Conservation (phyloP, 208 protist species). For the Acanthamoeba triangularis region DNA sequence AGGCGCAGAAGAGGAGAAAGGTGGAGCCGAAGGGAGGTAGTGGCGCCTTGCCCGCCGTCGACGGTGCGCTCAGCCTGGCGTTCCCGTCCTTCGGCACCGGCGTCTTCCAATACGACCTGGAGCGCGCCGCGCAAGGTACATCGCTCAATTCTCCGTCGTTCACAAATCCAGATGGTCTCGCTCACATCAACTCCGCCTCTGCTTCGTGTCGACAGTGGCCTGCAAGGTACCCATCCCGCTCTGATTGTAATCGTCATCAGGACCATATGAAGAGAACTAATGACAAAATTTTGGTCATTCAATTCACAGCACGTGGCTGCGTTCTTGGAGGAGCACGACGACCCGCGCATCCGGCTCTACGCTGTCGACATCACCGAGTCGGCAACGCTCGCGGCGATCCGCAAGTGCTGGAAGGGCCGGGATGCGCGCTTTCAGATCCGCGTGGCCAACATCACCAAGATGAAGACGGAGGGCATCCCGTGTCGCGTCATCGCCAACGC, state of each 20-base stretch:
- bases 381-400: neutral
- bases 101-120: conserved; percentile 48
- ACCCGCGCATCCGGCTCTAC: conserved; percentile 1
- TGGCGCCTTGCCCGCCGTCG: too few relatives aligned
- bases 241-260: neutral
- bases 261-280: too few relatives aligned
- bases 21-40: neutral
- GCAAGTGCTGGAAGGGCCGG: neutral
- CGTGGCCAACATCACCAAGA: conserved; percentile 8
- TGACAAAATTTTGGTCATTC: too few relatives aligned
- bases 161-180: neutral
- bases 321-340: conserved; percentile 9
- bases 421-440: conserved; percentile 29
- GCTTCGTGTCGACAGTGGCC: too few relatives aligned
- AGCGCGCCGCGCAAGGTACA: neutral
- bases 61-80: neutral
- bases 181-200: neutral
- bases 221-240: neutral
- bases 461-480: conserved; percentile 20
- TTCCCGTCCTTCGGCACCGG: conserved; percentile 57
- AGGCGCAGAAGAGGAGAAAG: neutral
- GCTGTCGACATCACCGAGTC: conserved; percentile 36
- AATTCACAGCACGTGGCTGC: neutral
- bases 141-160: too few relatives aligned
- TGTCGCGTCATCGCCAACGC: conserved; percentile 64